These are phyloP conservation scores for Quercus ilex DNA, from an alignment of 306 rosid species.

Conservation along the genomic window DNA sequence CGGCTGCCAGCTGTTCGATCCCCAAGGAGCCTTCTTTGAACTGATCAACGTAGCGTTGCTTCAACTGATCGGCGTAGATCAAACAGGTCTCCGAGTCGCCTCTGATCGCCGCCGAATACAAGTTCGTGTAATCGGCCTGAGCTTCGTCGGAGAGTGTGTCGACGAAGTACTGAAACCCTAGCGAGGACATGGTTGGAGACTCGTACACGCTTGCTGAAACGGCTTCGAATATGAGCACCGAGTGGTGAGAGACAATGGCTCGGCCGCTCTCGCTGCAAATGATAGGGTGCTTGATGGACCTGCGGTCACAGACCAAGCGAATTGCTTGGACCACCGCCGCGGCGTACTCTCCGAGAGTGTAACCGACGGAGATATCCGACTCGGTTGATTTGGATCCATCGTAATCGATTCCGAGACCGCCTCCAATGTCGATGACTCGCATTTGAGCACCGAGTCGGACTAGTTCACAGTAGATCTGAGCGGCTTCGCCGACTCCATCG, in stretches of 20 bases:
- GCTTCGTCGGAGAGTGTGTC: conserved; percentile 72
- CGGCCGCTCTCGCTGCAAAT: conserved; percentile 85
- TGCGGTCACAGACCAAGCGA: conserved; percentile 52
- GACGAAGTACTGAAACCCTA: conserved; percentile 44
- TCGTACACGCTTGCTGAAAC: conserved; percentile 35
- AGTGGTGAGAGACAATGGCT: conserved; percentile 85
- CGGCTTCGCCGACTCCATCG: conserved; percentile 77
- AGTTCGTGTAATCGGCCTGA: conserved; percentile 42
- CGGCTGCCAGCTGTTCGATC: conserved; percentile 83
- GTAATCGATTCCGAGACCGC: conserved; percentile 84
- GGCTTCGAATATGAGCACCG: conserved; percentile 72
- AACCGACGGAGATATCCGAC: conserved; percentile 73
- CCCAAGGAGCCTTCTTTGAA: conserved; percentile 76
- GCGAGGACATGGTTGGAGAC: conserved; percentile 38
- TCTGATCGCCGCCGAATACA: conserved; percentile 47
- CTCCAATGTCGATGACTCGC: conserved; percentile 82
- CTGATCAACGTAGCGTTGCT: conserved; percentile 62
- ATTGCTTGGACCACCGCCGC: conserved; percentile 66
- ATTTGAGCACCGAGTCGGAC: conserved; percentile 80
- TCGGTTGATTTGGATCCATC: conserved; percentile 74
- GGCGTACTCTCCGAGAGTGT: conserved; percentile 70
- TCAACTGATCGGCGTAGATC: conserved; percentile 64
- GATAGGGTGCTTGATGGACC: conserved; percentile 62
- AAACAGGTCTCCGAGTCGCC: conserved; percentile 64
- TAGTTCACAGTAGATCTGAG: conserved; percentile 88